Evolutionary conservation across 2,329 filamentous ascomycete species (phyloP).

Genomic region (Alternaria sp.): DNA sequence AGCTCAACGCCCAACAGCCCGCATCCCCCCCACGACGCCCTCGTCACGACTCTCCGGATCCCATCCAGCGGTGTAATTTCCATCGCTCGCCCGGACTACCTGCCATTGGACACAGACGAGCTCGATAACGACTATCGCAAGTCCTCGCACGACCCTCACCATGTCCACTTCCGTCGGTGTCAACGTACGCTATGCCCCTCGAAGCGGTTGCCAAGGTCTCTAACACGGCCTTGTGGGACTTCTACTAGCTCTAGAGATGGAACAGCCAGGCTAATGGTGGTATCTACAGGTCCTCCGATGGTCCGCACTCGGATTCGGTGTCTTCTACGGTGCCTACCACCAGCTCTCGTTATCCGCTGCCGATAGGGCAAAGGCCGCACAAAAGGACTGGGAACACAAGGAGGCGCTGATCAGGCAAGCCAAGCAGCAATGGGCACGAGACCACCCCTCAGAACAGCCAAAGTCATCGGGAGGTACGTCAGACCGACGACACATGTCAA

Average conservation of each 20-base stretch:
- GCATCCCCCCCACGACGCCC: conserved; percentile 32
- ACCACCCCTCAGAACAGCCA: conserved; percentile 59
- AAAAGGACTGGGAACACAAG: conserved; percentile 91
- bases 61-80: conserved; percentile 21
- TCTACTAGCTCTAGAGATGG: conserved; percentile 14
- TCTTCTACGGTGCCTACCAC: conserved; percentile 96
- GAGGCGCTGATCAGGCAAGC: conserved; percentile 90
- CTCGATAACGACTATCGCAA: conserved; percentile 28
- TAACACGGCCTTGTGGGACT: background rate
- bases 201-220: conserved; percentile 3
- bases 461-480: conserved; percentile 44
- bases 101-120: conserved; percentile 45
- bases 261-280: conserved; percentile 34
- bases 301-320: conserved; percentile 88
- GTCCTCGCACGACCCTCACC: conserved; percentile 36
- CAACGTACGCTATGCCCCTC: conserved; percentile 57
- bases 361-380: conserved; percentile 73
- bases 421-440: conserved; percentile 89
- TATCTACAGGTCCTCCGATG: conserved; percentile 87
- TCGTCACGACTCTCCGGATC: conserved; percentile 28
- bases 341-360: conserved; percentile 80
- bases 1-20: conserved; percentile 34
- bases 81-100: conserved; percentile 28
- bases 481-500: conserved; percentile 2
- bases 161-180: conserved; percentile 61